Evolutionary conservation across 179 eudicot genomes (phyloP).

Genomic region (Beta macrorhiza): DNA sequence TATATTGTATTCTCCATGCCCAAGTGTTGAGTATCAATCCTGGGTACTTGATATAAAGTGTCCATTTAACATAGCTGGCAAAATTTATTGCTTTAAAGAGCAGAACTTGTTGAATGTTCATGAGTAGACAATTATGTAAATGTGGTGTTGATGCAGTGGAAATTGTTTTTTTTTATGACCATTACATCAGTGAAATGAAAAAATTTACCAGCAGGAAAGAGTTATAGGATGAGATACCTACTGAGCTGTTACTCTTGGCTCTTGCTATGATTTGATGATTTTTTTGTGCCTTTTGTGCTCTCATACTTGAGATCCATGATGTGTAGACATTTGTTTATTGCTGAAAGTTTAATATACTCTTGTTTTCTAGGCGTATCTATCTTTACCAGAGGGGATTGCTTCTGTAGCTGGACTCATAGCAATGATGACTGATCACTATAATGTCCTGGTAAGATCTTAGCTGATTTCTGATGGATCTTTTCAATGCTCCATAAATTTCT

Average conservation of each 20-base stretch:
- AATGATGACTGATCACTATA: constrained; percentile 94
- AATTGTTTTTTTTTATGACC: not conserved
- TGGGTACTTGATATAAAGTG: not conserved
- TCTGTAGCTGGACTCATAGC: constrained; percentile 92
- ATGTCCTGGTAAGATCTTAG: constrained; percentile 60
- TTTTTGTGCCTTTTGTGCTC: not conserved
- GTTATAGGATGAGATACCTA: not conserved
- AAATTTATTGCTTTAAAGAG: not conserved
- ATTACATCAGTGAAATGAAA: constrained; percentile 9
- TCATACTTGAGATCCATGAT: not conserved
- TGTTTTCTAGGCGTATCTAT: constrained; percentile 79
- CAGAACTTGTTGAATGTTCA: not conserved
- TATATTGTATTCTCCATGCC: not conserved
- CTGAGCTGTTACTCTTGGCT: not conserved
- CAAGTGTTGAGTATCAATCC: not conserved
- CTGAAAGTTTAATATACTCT: constrained; percentile 2
- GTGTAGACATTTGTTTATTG: constrained; percentile 2
- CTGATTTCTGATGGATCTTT: constrained; percentile 5
- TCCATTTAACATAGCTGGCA: not conserved
- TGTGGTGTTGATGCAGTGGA: constrained; percentile 17
- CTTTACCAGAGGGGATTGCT: constrained; percentile 93
- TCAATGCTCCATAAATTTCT: not conserved
- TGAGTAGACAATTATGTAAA: not conserved
- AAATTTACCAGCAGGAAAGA: not conserved
- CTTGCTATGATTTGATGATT: not conserved